Percentiles rank a stretch among this genome's conserved stretches.
phyloP scores from a whole-genome alignment of 2,329 filamentous ascomycete species.

The Fusarium piperis region DNA sequence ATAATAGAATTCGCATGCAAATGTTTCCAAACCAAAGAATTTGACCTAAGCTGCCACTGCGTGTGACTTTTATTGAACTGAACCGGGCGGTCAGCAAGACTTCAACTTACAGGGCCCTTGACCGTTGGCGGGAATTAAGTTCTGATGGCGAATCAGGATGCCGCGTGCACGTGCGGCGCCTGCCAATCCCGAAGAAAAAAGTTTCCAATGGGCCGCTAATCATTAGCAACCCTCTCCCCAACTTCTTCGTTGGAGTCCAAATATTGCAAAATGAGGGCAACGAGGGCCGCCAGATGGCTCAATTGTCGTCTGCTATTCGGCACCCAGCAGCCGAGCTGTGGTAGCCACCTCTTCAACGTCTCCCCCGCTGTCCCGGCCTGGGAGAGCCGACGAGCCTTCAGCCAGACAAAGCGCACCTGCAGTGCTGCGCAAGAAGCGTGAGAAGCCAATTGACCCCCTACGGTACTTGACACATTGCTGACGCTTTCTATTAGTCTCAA shows the following conservation, averaged over 20 bases:
- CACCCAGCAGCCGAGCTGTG: conserved; percentile 41
- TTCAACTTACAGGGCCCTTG: conserved; percentile 6
- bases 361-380: conserved; percentile 33
- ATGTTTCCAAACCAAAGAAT: neutral
- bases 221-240: conserved; percentile 41
- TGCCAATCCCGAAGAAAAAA: conserved; percentile 45
- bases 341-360: conserved; percentile 41
- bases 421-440: conserved; percentile 56
- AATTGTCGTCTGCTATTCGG: conserved; percentile 50
- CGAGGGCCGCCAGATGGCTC: conserved; percentile 53
- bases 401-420: conserved; percentile 44
- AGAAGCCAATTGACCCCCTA: conserved; percentile 21
- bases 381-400: conserved; percentile 47
- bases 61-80: neutral
- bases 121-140: conserved; percentile 23
- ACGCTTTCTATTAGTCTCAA: conserved; percentile 50
- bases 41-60: neutral
- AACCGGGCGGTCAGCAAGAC: neutral
- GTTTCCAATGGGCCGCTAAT: conserved; percentile 38
- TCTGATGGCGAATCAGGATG: conserved; percentile 28
- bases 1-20: neutral
- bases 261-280: conserved; percentile 51
- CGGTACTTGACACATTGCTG: conserved; percentile 13
- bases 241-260: conserved; percentile 38
- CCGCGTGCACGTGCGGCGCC: conserved; percentile 36